phyloP scores from a whole-genome alignment of 768 basidiomycete genomes.

The Podaxis rugospora region DNA sequence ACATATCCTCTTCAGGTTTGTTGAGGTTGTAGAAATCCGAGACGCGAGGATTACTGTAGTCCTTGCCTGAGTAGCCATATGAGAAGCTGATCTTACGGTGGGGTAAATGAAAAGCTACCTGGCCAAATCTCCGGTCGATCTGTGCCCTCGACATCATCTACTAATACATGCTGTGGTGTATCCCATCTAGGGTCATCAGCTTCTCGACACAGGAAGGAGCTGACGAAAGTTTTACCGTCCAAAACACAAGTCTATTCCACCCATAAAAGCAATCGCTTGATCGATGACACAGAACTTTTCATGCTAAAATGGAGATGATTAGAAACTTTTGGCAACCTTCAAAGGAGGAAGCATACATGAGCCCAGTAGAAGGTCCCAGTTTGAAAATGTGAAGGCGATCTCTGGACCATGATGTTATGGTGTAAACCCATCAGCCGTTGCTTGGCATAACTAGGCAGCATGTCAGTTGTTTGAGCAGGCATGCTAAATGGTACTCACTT shows the following conservation, averaged over 20 bases:
- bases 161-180: slow-evolving; percentile 86
- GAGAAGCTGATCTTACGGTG: background rate
- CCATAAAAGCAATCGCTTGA: slow-evolving; percentile 97
- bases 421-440: slow-evolving; percentile 75
- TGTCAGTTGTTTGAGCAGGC: background rate
- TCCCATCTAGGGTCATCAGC: slow-evolving; percentile 68
- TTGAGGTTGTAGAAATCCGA: slow-evolving; percentile 80
- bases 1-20: slow-evolving; percentile 94
- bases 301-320: slow-evolving; percentile 48
- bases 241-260: slow-evolving; percentile 92
- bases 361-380: slow-evolving; percentile 99
- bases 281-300: slow-evolving; percentile 98
- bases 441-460: slow-evolving; percentile 67
- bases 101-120: slow-evolving; percentile 37
- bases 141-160: slow-evolving; percentile 73
- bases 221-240: slow-evolving; percentile 47
- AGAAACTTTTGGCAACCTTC: background rate
- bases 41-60: slow-evolving; percentile 89
- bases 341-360: slow-evolving; percentile 55
- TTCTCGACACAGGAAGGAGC: background rate
- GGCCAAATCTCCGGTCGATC: slow-evolving; percentile 81
- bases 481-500: slow-evolving; percentile 44
- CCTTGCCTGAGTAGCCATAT: slow-evolving; percentile 61
- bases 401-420: slow-evolving; percentile 92
- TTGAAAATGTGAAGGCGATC: slow-evolving; percentile 96